These are phyloP conservation scores for Aspergillus versicolor DNA, from an alignment of 2,329 filamentous ascomycete genomes.

Conservation along the genomic window DNA sequence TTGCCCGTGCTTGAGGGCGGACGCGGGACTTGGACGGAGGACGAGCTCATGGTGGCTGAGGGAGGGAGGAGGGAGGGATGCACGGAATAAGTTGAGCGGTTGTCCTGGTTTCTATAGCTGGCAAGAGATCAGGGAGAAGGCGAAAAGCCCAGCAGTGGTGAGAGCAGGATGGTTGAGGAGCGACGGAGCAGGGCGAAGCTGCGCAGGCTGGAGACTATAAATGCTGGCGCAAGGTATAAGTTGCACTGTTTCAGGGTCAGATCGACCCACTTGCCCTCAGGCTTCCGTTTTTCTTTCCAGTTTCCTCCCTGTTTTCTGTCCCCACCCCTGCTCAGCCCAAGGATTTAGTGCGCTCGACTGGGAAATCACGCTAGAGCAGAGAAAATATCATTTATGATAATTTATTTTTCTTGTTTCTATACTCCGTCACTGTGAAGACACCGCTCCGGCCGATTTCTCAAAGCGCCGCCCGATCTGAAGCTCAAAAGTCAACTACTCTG, in stretches of 20 bases:
- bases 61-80: not conserved
- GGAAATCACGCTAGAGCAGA: not conserved
- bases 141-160: not conserved
- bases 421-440: too few relatives aligned
- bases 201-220: not conserved
- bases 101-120: not conserved
- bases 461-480: too few relatives aligned
- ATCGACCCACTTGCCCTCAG: constrained; percentile 23
- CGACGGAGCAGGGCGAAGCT: constrained; percentile 12
- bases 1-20: constrained; percentile 25
- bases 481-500: not conserved
- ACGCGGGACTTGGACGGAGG: constrained; percentile 34
- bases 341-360: not conserved
- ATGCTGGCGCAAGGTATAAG: constrained; percentile 7
- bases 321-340: not conserved
- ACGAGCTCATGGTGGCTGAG: constrained; percentile 33
- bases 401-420: too few relatives aligned
- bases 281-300: constrained; percentile 5
- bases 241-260: constrained; percentile 19
- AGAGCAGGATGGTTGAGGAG: not conserved
- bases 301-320: constrained; percentile 4
- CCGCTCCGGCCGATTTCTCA: too few relatives aligned
- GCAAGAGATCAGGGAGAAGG: not conserved
- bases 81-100: not conserved
- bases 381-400: not conserved